phyloP scores from a whole-genome alignment of 129 eudicot genomes.

The Ambrosia artemisiifolia region DNA sequence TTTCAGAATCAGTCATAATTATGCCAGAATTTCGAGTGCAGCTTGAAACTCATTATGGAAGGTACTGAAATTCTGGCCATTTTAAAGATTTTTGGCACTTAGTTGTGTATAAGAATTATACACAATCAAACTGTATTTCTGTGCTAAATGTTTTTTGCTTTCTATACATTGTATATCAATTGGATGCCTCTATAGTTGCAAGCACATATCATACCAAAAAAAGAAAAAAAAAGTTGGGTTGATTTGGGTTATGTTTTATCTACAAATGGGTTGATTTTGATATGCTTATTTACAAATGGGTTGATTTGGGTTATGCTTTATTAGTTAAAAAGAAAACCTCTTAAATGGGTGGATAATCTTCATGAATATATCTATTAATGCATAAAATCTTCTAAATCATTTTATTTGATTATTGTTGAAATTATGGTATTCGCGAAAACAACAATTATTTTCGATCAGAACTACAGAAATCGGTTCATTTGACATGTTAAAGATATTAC shows the following conservation, averaged over 20 bases:
- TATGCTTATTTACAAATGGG: not conserved
- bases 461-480: no score
- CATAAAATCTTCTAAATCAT: not conserved
- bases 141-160: not conserved
- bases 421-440: no score
- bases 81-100: slow-evolving; percentile 2
- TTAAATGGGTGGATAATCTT: not conserved
- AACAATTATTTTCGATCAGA: no score
- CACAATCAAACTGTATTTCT: not conserved
- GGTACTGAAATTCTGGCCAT: slow-evolving; percentile 38
- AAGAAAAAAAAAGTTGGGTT: no score
- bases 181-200: no score
- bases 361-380: not conserved
- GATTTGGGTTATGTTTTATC: no score
- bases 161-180: not conserved
- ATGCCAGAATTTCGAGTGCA: slow-evolving; percentile 83
- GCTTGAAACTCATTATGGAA: slow-evolving; percentile 78
- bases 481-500: no score
- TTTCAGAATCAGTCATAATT: slow-evolving; percentile 75
- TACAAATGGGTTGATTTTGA: not conserved
- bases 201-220: not conserved
- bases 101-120: not conserved
- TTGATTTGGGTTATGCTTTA: not conserved
- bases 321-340: not conserved
- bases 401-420: not conserved